Evolutionary conservation across 495 filamentous ascomycete genomes (phyloP), one percentile per base, ranked within the genome.

Genomic region (Trichoderma orchidacearum): DNA sequence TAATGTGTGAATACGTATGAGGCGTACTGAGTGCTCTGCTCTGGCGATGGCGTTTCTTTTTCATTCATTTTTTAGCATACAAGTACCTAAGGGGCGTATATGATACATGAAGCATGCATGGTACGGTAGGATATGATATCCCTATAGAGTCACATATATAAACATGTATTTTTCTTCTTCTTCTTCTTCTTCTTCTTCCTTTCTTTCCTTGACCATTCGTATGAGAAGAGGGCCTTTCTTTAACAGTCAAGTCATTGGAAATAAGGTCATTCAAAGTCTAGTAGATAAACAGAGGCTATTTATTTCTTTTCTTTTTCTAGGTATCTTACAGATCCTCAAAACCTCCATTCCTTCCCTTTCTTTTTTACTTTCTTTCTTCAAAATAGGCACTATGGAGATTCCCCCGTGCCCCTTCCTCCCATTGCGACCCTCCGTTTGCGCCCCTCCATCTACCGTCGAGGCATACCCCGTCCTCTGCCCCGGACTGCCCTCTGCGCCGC

Each of bases 401-500:
- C 51, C 51, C 51, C 17, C 8, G n/a, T n/a, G 32, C 25, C 50
- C 48, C 25, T 52, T 31, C 13, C 25, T 58, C n/a, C n/a, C n/a
- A n/a, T 34, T 30, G 9, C 32, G 21, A 21, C 17, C 35, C 54
- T 55, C 21, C 55, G 58, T 48, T 55, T 13, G 23, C 8, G 31
- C 35, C 41, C 27, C 34, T 35, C 30, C 51, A 30, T 63, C 66
- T 76, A 91, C 72, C 89, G 75, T 68, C 85, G 80, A 32, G 93
- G 93, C 90, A 98, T 95, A 53, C 92, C 90, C 63, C 90, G 78
- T 56, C 86, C 86, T 34, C 89, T 80, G 56, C 86, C 86, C 31
- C 89, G 79, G 54, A 98, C 70, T 32, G 90, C 93, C 58, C 91
- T 78, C 74, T 97, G 92, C 18, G 92, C 92, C 31, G 93, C 91